Base-by-base conservation (phyloP, 2,329 filamentous ascomycete genomes). In the Ampelomyces quisqualis region DNA sequence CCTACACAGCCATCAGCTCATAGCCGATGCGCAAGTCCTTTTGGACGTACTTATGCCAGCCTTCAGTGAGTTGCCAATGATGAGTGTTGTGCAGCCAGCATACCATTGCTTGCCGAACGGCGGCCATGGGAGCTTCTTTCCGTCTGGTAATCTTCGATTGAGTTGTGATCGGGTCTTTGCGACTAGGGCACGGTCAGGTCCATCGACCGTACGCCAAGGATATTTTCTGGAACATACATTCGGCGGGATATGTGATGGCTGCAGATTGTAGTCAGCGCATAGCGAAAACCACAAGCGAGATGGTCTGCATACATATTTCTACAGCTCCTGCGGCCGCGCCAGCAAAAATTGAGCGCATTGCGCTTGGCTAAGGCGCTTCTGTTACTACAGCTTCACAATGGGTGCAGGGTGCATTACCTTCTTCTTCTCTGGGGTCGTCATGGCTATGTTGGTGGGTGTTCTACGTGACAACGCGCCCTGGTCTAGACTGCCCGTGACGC, bases 41-140 rank as follows among this genome's bases (percentile, higher is more conserved):
- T 4, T 17, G 8, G 7, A 77, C 85, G 47, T 79, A 90, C 90
- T 85, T 50, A 97, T 94, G 45, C 90, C 93, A 24, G 93, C 93
- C 75, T 98, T 98, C 66, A 93, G 78, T 38, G 90, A 94, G 73
- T 98, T 98, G 47, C 93, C 93, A 55, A 97, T 89, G 45, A 98
- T 95, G 65, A 96, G 73, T 19, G 93, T 97, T 32, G 93, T 97
- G 74, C 93, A 98, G 24, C 93, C 93, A 9, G 93, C 91, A 70
- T 98, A 98, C 93, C 93, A 98, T 70, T 95, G 89, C 57, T 73
- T 77, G 34, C 93, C 93, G 62, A 97, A 97, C 8, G 88, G 88
- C 29, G 93, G 93, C 87, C 89, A 96, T 38, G 91, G 90, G 20
- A 96, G 79, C 74, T 95, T 96, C 75, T 94, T 77, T 32, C 84